Evolutionary conservation across 495 filamentous ascomycete species (phyloP).

Genomic region (Pseudoneurospora amorphoporcata): DNA sequence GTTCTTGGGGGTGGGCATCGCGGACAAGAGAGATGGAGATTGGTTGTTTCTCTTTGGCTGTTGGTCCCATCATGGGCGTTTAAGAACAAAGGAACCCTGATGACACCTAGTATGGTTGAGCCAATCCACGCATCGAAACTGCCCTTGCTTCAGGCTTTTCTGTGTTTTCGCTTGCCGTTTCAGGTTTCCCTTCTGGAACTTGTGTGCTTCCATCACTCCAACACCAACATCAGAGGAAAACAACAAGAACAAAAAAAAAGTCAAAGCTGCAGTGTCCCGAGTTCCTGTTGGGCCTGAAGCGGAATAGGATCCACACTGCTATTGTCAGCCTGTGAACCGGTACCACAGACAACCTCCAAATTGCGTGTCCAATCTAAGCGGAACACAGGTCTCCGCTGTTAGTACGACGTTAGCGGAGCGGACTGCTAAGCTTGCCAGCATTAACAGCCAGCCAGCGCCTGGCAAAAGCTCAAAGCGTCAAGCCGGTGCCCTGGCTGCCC

Average conservation of each 20-base stretch:
- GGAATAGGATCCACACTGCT: not conserved
- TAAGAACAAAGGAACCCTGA: not conserved
- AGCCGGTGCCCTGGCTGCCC: not conserved
- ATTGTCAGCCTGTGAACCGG: not conserved
- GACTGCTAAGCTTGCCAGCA: not conserved
- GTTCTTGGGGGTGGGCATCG: not conserved
- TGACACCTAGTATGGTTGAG: not conserved
- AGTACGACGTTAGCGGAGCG: not conserved
- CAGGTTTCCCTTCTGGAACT: conserved; percentile 14
- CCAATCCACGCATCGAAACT: not conserved
- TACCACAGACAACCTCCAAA: not conserved
- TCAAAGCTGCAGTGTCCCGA: not conserved
- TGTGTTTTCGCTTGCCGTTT: conserved; percentile 7
- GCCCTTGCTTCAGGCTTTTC: not conserved
- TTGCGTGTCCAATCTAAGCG: not conserved
- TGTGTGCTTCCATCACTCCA: not conserved
- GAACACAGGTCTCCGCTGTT: not conserved
- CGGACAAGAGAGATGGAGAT: not conserved
- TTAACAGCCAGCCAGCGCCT: not conserved
- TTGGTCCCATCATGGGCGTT: not conserved
- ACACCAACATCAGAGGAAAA: not conserved
- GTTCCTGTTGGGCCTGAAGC: not conserved
- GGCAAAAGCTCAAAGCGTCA: not conserved
- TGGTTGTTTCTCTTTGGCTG: not conserved
- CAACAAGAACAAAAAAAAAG: not conserved